phyloP scores from a whole-genome alignment of 768 basidiomycete genomes.

The Sistotremastrum suecicum region DNA sequence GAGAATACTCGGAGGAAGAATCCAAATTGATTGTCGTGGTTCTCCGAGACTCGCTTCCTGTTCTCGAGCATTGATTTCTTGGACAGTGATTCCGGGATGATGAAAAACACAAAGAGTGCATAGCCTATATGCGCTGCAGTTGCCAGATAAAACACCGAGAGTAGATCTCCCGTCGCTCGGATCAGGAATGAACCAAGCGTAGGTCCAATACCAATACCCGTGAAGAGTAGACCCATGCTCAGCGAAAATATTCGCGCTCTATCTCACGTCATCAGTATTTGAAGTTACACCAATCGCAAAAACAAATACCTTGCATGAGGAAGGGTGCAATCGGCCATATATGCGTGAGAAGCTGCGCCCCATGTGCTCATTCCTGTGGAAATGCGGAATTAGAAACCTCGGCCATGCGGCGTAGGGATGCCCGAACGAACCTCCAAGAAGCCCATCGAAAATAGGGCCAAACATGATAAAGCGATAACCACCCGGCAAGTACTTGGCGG shows the following conservation, averaged over 20 bases:
- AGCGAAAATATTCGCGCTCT: constrained; percentile 45
- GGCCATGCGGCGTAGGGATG: neutral
- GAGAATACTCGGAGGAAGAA: constrained; percentile 31
- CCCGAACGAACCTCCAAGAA: constrained; percentile 45
- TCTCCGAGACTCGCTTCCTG: constrained; percentile 21
- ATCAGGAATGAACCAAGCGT: constrained; percentile 55
- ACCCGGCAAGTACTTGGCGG: constrained; percentile 49
- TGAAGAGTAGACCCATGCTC: constrained; percentile 49
- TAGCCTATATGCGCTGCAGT: constrained; percentile 34
- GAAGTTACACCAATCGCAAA: neutral
- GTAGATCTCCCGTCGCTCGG: constrained; percentile 32
- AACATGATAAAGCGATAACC: constrained; percentile 70
- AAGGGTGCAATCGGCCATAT: constrained; percentile 52
- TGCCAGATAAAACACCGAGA: constrained; percentile 65
- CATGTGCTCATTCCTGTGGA: constrained; percentile 34
- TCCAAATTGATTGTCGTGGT: constrained; percentile 2
- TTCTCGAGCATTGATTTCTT: constrained; percentile 30
- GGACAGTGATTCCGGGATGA: constrained; percentile 72
- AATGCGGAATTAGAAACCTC: constrained; percentile 3
- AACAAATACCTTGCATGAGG: constrained; percentile 35
- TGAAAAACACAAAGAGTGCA: constrained; percentile 32
- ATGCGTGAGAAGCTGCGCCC: constrained; percentile 43
- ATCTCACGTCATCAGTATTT: constrained; percentile 9
- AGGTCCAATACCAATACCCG: constrained; percentile 70
- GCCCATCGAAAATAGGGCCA: constrained; percentile 52